A percentile compares a stretch with the other conserved stretches of the same genome.
Conservation (phyloP, 805 yeast genomes). For the Lipomyces starkeyi region DNA sequence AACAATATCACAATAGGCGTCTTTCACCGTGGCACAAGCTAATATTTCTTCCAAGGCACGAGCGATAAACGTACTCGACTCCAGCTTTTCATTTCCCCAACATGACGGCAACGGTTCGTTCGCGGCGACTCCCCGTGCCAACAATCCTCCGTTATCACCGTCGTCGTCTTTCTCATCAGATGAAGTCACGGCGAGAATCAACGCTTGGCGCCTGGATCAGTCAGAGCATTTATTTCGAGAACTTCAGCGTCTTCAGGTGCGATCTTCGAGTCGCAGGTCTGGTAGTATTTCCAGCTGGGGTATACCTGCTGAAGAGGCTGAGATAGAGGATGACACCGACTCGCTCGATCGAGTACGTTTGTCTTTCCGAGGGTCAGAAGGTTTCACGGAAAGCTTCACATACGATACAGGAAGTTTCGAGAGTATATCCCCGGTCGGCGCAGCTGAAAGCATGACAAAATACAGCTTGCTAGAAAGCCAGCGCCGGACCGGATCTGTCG, state of each 20-base stretch:
- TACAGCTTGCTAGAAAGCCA: conserved; percentile 9
- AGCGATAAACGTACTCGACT: conserved; percentile 18
- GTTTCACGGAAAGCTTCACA: neutral
- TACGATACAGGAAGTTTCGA: conserved; percentile 3
- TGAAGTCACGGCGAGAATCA: conserved; percentile 48
- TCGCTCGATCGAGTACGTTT: neutral
- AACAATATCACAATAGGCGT: neutral
- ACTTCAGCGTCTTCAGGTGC: conserved; percentile 40
- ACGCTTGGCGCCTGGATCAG: conserved; percentile 52
- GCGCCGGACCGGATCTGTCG: neutral
- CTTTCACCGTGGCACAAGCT: conserved; percentile 6
- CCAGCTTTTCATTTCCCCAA: conserved; percentile 25
- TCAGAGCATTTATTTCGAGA: conserved; percentile 44
- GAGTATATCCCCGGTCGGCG: neutral
- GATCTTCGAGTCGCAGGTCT: conserved; percentile 17
- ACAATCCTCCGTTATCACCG: conserved; percentile 14
- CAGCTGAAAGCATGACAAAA: conserved; percentile 7
- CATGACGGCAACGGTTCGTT: conserved; percentile 39
- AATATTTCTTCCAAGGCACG: neutral
- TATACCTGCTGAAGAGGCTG: conserved; percentile 26
- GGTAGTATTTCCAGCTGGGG: conserved; percentile 28
- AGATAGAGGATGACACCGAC: conserved; percentile 5
- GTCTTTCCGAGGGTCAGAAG: conserved; percentile 1
- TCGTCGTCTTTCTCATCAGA: conserved; percentile 31
- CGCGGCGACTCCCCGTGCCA: conserved; percentile 24